Base-by-base conservation (phyloP, 306 rosid genomes). In the Fragaria vesca region DNA sequence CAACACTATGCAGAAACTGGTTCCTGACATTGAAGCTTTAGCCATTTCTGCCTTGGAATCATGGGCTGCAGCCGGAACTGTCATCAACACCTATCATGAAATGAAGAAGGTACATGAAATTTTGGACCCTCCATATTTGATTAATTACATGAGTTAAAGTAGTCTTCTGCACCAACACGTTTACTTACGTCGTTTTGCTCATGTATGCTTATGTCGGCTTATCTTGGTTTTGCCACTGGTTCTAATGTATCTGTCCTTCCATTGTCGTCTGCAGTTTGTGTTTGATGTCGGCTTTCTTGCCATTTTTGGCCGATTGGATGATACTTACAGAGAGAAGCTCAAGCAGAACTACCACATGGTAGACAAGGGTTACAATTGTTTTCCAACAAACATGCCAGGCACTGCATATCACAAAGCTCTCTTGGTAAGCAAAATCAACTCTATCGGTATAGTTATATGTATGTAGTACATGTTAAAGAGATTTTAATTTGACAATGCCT, bases 311-410 rank as follows among this genome's bases (percentile, higher is more conserved):
- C 76, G 73, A 24, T 83, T 92, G 83, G 90, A 90, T n/a, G 60
- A n/a, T 12, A 71, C 80, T 45, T 86, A 90, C 63, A 89, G 66
- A 72, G 87, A 91, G 50, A 76, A 82, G 75, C 91, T 94, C 38
- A 87, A 85, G 85, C 81, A 91, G 70, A 91, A 90, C 42, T 94
- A 94, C 73, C 28, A 83, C 88, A 90, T 86, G 66, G 86, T 94
- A 1, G 90, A 94, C 46, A 90, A 88, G 84, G 98, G 98, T 18
- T 94, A 94, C 88, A 94, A 94, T 72, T 94, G 92, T 75, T 92
- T 94, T 68, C 97, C 91, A 13, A 89, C 82, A 20, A 85, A 34
- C 4, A 63, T 94, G 3, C 97, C 94, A 0, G 96, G 93, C 69
- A 92, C 97, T 47, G 73, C 92, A 67, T 92, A 90, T 84, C 84